Evolutionary conservation across 345 rosid species (phyloP), one percentile per base, ranked within the genome.

Genomic region (Ceriops zippeliana): DNA sequence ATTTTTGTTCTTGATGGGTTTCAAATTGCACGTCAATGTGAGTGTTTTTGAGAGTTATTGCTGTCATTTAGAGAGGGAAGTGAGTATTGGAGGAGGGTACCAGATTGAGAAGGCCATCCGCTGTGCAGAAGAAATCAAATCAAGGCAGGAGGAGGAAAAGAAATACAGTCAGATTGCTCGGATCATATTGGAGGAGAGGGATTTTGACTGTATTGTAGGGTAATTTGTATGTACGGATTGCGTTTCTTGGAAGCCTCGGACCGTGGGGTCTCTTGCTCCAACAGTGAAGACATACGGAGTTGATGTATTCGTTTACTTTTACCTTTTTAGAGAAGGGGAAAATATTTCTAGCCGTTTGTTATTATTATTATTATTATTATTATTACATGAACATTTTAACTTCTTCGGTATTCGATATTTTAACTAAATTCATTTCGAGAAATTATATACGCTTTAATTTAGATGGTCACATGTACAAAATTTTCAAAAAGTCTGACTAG

Each of bases 31-130:
- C 73, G 98, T 93, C 52, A 93, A 90, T 76, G 84, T 90, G 38
- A 85, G 93, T 52, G 98, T 93, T 52, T 93, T 90, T 65, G 92
- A 93, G 86, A 89, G 98, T 67, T 93, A 93, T 11, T 90, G 97
- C 63, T 75, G 90, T 66, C 98, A 93, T 70, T 69, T 93, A 38
- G 96, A 93, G 62, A 87, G 98, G 70, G 98, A 90, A 79, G 97
- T 93, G 27, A 81, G 97, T 68, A 75, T 82, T 22, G 97, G 97
- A 38, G 96, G 97, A 67, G 97, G 98, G 3, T 90, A 89, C 70
- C 97, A 89, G 17, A 89, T 93, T 34, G 98, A 93, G 76, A 86
- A 73, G 68, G 86, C 97, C 7, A 68, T 93, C 37, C 72, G 97
- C 72, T 90, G 97, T 22, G 92, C 97, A 0, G 98, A 84, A 59